Evolutionary conservation across 257 asterid genomes (phyloP).

Genomic region (Scutellaria minor): DNA sequence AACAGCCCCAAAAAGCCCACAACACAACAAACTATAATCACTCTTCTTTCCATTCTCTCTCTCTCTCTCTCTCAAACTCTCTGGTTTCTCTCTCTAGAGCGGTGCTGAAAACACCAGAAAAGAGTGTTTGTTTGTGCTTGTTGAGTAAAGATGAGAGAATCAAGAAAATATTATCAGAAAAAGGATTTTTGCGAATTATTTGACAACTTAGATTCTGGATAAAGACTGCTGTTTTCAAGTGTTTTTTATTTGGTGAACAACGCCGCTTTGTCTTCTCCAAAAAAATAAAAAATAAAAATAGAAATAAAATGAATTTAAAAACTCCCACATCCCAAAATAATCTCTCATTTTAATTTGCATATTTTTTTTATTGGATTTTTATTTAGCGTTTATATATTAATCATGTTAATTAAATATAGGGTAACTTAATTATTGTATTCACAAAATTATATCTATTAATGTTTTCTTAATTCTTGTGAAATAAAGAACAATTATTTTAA

Average conservation of each 20-base stretch:
- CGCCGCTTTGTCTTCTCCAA: conserved; percentile 10
- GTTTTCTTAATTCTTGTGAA: no score
- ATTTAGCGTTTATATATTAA: no score
- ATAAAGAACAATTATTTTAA: no score
- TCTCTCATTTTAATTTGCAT: no score
- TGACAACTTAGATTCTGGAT: conserved; percentile 29
- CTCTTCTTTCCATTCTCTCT: conserved; percentile 62
- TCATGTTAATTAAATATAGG: no score
- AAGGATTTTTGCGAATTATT: conserved; percentile 1
- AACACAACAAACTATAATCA: conserved; percentile 51
- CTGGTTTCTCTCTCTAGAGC: conserved; percentile 29
- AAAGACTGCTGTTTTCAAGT: conserved; percentile 7
- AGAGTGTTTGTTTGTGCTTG: not conserved
- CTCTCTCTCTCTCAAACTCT: conserved; percentile 23
- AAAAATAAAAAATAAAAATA: not conserved
- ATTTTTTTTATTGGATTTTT: no score
- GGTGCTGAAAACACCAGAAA: conserved; percentile 8
- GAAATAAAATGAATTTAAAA: no score
- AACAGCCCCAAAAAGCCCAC: conserved; percentile 73
- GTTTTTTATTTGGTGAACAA: not conserved
- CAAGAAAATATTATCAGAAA: conserved; percentile 11
- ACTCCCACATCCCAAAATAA: no score
- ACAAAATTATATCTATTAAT: no score
- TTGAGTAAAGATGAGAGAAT: conserved; percentile 17
- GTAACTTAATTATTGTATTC: no score